Evolutionary conservation across 192 early-diverging fungal genomes (phyloP).

Genomic region (Spizellomyces sp.): DNA sequence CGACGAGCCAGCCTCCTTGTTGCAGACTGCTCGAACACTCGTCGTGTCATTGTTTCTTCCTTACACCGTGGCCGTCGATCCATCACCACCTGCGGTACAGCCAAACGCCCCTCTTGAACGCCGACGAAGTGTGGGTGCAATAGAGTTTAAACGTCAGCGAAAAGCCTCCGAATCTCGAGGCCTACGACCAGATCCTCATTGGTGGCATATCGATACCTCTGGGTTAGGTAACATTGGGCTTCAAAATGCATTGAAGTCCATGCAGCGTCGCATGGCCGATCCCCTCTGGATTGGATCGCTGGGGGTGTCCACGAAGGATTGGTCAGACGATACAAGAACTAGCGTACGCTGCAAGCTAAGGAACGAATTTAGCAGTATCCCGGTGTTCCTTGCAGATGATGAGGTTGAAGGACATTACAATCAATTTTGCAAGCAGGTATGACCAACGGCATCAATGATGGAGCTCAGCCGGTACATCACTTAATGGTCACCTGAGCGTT

Average conservation of each 20-base stretch:
- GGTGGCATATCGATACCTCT: constrained; percentile 64
- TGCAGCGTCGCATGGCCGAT: constrained; percentile 19
- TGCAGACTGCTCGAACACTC: constrained; percentile 23
- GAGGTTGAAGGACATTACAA: constrained; percentile 92
- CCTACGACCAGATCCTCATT: constrained; percentile 11
- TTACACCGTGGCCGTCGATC: constrained; percentile 25
- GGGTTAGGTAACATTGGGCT: constrained; percentile 92
- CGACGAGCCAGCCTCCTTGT: neutral
- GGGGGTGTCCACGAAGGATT: constrained; percentile 72
- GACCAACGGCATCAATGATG: neutral
- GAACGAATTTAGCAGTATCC: constrained; percentile 66
- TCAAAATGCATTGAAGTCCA: constrained; percentile 83
- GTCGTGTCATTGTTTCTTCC: constrained; percentile 41
- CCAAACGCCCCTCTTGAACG: constrained; percentile 8
- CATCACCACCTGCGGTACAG: constrained; percentile 1
- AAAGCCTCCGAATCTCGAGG: constrained; percentile 18
- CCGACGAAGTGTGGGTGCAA: constrained; percentile 27
- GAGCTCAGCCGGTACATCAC: no score
- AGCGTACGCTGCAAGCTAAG: constrained; percentile 65
- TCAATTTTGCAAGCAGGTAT: constrained; percentile 93
- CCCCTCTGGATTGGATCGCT: constrained; percentile 59
- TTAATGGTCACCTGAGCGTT: no score
- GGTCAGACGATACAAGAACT: constrained; percentile 60
- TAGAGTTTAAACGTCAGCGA: constrained; percentile 27
- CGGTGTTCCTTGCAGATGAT: constrained; percentile 78